These are phyloP conservation scores for Geotrichum phurueaensis DNA, from an alignment of 1,139 yeast genomes.

Conservation along the genomic window DNA sequence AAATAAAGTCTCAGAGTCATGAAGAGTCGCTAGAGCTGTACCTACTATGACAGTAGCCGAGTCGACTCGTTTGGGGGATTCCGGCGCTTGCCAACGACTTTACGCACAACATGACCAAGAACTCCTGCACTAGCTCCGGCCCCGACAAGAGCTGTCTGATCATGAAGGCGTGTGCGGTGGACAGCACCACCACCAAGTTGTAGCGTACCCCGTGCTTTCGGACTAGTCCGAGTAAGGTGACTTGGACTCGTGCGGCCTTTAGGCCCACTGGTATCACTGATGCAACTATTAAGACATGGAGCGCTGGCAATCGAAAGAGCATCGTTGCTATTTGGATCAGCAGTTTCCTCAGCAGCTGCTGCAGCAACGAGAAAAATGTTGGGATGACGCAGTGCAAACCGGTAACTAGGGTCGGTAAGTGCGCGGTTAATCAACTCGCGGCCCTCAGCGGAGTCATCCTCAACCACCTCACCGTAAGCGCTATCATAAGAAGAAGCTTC, in stretches of 20 bases:
- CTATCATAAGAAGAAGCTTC: constrained; percentile 28
- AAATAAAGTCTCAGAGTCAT: neutral
- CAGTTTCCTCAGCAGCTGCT: neutral
- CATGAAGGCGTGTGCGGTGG: constrained; percentile 1
- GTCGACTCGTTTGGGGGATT: neutral
- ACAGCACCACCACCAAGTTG: constrained; percentile 3
- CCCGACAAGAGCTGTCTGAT: constrained; percentile 1
- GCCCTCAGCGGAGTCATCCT: constrained; percentile 33
- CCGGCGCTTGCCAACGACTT: neutral
- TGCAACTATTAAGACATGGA: neutral
- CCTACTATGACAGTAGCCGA: neutral
- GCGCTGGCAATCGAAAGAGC: neutral
- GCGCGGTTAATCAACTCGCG: constrained; percentile 36
- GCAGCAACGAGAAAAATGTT: constrained; percentile 6
- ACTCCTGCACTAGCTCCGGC: neutral
- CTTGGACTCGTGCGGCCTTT: neutral
- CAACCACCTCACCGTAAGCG: constrained; percentile 28
- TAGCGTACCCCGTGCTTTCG: neutral
- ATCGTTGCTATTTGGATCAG: neutral
- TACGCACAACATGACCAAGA: neutral
- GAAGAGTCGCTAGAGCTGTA: neutral
- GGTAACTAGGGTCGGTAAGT: constrained; percentile 29
- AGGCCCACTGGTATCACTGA: neutral
- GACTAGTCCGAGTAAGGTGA: neutral
- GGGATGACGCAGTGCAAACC: constrained; percentile 24